Base-by-base conservation (phyloP, 2,329 filamentous ascomycete species). In the Colletotrichum sublineola region DNA sequence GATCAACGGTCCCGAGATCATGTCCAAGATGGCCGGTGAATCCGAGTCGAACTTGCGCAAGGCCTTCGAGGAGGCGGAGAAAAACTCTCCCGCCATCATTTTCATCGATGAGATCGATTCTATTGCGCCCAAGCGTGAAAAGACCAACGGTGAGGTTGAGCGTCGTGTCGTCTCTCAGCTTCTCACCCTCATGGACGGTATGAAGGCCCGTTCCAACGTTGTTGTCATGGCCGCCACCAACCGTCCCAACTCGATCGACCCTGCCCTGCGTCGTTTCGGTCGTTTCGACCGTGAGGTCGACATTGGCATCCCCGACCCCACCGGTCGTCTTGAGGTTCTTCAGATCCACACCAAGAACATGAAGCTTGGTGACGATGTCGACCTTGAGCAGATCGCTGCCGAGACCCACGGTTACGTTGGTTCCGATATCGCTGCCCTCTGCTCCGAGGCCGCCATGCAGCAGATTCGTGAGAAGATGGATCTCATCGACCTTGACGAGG, bases 391-490 rank as follows among this genome's bases (percentile, higher is more conserved):
- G 80, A 98, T 99, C 80, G 96, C 96, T 67, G 91, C 96, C 40
- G 96, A 99, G 88, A 99, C 96, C 58, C 96, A 99, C 87, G 96
- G 96, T 86, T 99, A 98, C 79, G 96, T 99, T 76, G 96, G 96
- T 87, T 98, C 96, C 42, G 96, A 99, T 92, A 88, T 99, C 83
- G 96, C 96, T 72, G 97, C 96, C 40, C 94, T 99, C 73, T 99
- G 96, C 87, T 99, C 96, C 8, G 96, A 99, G 86, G 96, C 96
- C 81, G 96, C 96, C 75, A 99, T 99, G 96, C 96, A 99, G 84
- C 96, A 99, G 86, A 99, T 99, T 84, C 96, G 96, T 86, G 96
- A 99, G 86, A 99, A 99, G 93, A 99, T 99, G 96, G 96, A 99
- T 82, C 90, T 99, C 75, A 99, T 99, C 77, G 96, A 99, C 84